These are phyloP conservation scores for Capsicum baccatum DNA, from an alignment of 257 asterid species.

Conservation along the genomic window DNA sequence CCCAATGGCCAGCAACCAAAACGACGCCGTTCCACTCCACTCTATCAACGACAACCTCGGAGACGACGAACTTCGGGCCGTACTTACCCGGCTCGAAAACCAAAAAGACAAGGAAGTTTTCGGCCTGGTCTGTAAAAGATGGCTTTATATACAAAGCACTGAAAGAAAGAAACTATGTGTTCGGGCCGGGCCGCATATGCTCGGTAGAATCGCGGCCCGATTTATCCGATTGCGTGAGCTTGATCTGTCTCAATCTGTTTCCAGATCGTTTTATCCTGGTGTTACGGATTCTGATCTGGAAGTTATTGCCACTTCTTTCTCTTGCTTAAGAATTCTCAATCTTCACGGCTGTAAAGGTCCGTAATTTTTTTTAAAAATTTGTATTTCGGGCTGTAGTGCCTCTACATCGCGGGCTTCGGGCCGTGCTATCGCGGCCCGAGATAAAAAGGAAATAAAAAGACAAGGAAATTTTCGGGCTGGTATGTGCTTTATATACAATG, in stretches of 20 bases:
- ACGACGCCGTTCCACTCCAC: conserved; percentile 24
- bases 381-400: no score
- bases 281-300: conserved; percentile 87
- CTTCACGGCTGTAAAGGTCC: conserved; percentile 81
- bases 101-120: conserved; percentile 76
- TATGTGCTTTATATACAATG: conserved; percentile 92
- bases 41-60: conserved; percentile 70
- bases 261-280: conserved; percentile 94
- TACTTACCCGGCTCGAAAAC: conserved; percentile 53
- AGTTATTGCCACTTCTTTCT: conserved; percentile 70
- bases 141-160: conserved; percentile 89
- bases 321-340: conserved; percentile 57
- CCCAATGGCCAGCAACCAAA: background rate
- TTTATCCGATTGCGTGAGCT: conserved; percentile 74
- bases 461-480: conserved; percentile 81
- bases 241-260: conserved; percentile 80
- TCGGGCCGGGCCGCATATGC: conserved; percentile 99
- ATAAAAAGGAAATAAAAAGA: conserved; percentile 48
- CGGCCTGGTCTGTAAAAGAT: conserved; percentile 90
- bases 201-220: conserved; percentile 69
- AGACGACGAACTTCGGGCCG: conserved; percentile 82
- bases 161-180: conserved; percentile 72
- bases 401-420: conserved; percentile 56
- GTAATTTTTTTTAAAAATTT: background rate
- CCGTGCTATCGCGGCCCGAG: conserved; percentile 57